Base-by-base conservation (phyloP, 2,329 filamentous ascomycete species). In the Apiospora arundinis region DNA sequence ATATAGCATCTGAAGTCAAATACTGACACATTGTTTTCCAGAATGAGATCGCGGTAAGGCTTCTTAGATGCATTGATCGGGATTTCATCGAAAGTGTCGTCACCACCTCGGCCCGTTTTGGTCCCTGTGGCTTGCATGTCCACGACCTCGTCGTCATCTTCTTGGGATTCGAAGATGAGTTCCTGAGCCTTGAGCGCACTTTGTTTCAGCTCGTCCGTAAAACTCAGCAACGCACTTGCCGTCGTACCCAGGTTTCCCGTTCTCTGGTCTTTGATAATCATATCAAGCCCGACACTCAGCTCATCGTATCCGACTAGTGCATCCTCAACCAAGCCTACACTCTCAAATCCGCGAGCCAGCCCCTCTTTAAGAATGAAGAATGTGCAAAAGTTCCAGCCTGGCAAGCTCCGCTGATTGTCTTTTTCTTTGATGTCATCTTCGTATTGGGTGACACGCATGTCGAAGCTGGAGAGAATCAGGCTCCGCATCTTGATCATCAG, bases 331-430 rank as follows among this genome's bases (percentile, higher is more conserved):
- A 99, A 85, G 0, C 97, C 97, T 3, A 98, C 95, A 79, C 94
- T 98, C 81, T 99, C 97, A 75, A 99, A 97, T 0, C 95, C 97
- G 75, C 94, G 89, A 1, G 96, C 95, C 46, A 99, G 84, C 0
- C 96, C 96, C 81, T 99, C 96, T 78, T 99, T 99, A 11, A 99
- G 87, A 21, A 99, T 95, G 80, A 99, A 99, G 80, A 99, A 99
- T 0, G 96, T 99, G 82, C 96, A 98, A 80, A 99, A 99, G 79
- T 99, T 99, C 96, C 96, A 99, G 0, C 96, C 96, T 0, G 96
- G 96, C 23, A 99, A 83, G 45, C 87, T 91, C 66, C 95, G 89
- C 80, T 98, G 95, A 0, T 92, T 89, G 76, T 98, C 95, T 78
- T 95, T 96, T 81, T 98, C 96, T 74, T 94, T 93, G 75, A 99